phyloP scores from a whole-genome alignment of 768 basidiomycete genomes.

The Austroboletus eburneus region DNA sequence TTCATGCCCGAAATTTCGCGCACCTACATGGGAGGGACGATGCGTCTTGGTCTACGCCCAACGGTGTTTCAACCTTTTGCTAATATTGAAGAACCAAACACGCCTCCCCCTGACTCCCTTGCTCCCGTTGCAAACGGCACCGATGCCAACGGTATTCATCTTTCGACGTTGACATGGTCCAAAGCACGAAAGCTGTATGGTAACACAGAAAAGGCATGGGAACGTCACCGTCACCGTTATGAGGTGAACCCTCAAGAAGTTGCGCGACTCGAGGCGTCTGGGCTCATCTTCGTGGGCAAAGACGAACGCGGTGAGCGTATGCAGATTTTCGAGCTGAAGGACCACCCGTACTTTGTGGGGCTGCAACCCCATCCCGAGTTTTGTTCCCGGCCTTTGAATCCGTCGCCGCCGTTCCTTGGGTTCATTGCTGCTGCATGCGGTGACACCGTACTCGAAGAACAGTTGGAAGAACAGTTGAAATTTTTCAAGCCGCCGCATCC shows the following conservation, averaged over 20 bases:
- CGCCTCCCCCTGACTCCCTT: slow-evolving; percentile 10
- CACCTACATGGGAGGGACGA: slow-evolving; percentile 99
- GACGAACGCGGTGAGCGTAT: slow-evolving; percentile 96
- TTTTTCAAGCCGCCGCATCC: slow-evolving; percentile 75
- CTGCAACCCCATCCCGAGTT: slow-evolving; percentile 98
- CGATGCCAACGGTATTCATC: slow-evolving; percentile 7
- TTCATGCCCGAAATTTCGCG: slow-evolving; percentile 99
- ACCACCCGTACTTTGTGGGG: slow-evolving; percentile 91
- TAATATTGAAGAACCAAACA: slow-evolving; percentile 11
- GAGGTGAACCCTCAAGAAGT: slow-evolving; percentile 94
- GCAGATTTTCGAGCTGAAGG: slow-evolving; percentile 90
- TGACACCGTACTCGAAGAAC: slow-evolving; percentile 55
- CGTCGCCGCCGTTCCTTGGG: slow-evolving; percentile 95
- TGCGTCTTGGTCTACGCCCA: slow-evolving; percentile 97
- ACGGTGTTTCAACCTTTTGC: slow-evolving; percentile 72
- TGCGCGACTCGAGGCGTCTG: slow-evolving; percentile 60
- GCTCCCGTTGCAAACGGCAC: slow-evolving; percentile 6
- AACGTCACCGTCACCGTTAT: slow-evolving; percentile 92
- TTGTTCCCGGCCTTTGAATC: slow-evolving; percentile 96
- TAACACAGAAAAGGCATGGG: slow-evolving; percentile 80
- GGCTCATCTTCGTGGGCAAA: slow-evolving; percentile 78
- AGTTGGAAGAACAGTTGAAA: slow-evolving; percentile 60
- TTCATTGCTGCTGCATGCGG: slow-evolving; percentile 81
- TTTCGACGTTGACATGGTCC: slow-evolving; percentile 61
- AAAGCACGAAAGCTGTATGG: slow-evolving; percentile 79